A percentile compares a stretch with the other conserved stretches of the same genome.
Conservation (phyloP, 257 asterid genomes). For the Salvia rosmarinus region DNA sequence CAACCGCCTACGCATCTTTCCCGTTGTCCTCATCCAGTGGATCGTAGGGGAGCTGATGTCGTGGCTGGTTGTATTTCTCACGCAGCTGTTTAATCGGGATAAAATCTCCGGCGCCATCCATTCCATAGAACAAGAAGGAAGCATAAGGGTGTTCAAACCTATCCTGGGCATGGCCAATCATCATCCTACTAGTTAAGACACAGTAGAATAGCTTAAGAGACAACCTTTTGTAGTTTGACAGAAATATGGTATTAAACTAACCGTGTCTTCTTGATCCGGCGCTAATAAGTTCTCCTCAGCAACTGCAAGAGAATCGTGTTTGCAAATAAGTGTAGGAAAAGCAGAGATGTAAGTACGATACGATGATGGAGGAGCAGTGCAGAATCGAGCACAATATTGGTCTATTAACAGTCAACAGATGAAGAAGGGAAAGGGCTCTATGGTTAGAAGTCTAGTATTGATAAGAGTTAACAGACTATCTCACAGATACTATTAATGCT, state of each 20-base stretch:
- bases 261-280: constrained; percentile 63
- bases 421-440: background rate
- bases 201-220: constrained; percentile 11
- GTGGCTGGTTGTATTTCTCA: constrained; percentile 79
- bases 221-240: background rate
- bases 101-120: constrained; percentile 89
- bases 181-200: constrained; percentile 18
- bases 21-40: constrained; percentile 53
- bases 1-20: constrained; percentile 42
- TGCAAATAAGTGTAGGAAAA: background rate
- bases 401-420: background rate
- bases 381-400: background rate
- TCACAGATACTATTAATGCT: too few species aligned
- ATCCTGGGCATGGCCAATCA: constrained; percentile 47
- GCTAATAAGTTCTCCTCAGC: constrained; percentile 79
- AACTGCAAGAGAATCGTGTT: constrained; percentile 56
- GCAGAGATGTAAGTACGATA: background rate
- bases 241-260: constrained; percentile 36
- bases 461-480: background rate
- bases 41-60: constrained; percentile 82
- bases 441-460: background rate
- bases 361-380: background rate
- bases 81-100: constrained; percentile 93
- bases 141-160: constrained; percentile 87
- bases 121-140: constrained; percentile 83